phyloP scores from a whole-genome alignment of 208 protist genomes.

The Herpetomonas tarakana region DNA sequence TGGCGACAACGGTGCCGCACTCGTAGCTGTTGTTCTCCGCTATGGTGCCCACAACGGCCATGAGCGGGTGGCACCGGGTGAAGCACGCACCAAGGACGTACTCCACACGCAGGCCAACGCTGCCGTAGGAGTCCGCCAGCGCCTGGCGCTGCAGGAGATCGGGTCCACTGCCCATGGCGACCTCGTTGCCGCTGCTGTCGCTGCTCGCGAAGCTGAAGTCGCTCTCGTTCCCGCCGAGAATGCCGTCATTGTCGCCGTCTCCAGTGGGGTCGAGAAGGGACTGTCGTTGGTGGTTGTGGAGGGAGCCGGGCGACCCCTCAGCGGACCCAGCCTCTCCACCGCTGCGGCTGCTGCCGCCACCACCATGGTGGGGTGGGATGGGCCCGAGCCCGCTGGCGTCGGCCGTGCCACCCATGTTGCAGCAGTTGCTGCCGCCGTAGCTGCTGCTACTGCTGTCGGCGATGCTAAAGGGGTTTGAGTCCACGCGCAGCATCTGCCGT shows the following conservation, averaged over 20 bases:
- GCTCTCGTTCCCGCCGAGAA: neutral
- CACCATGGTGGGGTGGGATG: too few species aligned
- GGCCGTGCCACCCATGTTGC: neutral
- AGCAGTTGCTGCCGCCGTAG: constrained; percentile 1
- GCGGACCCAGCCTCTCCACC: neutral
- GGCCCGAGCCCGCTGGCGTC: too few species aligned
- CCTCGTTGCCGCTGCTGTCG: constrained; percentile 9
- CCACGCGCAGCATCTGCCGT: constrained; percentile 9
- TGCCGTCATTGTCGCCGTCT: neutral
- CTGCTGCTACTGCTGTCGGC: constrained; percentile 11
- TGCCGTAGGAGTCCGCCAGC: neutral
- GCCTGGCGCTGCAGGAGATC: constrained; percentile 1
- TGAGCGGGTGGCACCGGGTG: constrained; percentile 41
- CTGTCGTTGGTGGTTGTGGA: neutral
- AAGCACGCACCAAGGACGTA: constrained; percentile 53
- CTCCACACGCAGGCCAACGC: constrained; percentile 29
- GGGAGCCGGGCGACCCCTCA: neutral
- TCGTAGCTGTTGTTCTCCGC: constrained; percentile 46
- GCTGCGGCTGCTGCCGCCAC: neutral
- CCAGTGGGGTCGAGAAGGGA: neutral
- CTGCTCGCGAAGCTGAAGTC: constrained; percentile 20
- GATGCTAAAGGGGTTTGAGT: constrained; percentile 7
- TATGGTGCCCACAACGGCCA: constrained; percentile 46
- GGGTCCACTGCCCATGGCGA: constrained; percentile 1
- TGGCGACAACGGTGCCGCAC: constrained; percentile 37